phyloP scores from a whole-genome alignment of 2,329 filamentous ascomycete genomes.

The Penicillium sp. region DNA sequence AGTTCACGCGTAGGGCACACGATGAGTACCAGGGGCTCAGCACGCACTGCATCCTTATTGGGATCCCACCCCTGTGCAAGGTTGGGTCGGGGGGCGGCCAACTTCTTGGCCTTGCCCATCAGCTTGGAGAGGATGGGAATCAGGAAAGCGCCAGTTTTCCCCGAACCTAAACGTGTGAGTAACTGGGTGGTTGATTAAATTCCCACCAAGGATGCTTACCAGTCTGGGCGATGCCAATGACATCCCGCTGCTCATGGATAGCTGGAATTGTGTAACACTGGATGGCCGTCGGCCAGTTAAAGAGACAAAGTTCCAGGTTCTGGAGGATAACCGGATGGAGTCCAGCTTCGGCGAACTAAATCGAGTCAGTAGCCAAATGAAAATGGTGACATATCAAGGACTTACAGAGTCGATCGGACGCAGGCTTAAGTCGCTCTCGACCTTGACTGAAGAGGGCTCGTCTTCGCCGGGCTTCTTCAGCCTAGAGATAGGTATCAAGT shows the following conservation, averaged over 20 bases:
- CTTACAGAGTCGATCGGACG: slow-evolving; percentile 14
- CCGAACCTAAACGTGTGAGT: slow-evolving; percentile 68
- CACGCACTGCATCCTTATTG: slow-evolving; percentile 59
- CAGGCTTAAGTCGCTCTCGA: slow-evolving; percentile 17
- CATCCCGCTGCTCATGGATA: slow-evolving; percentile 72
- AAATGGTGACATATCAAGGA: background rate
- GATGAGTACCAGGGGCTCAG: slow-evolving; percentile 85
- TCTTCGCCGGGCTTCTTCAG: slow-evolving; percentile 9
- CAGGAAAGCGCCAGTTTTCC: slow-evolving; percentile 92
- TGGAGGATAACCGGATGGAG: slow-evolving; percentile 80
- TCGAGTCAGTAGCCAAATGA: slow-evolving; percentile 7
- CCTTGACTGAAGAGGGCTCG: background rate
- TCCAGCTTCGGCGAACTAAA: slow-evolving; percentile 73
- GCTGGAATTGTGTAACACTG: slow-evolving; percentile 84
- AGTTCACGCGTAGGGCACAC: slow-evolving; percentile 87
- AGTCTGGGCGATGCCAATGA: slow-evolving; percentile 90
- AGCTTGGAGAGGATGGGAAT: slow-evolving; percentile 85
- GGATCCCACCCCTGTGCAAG: slow-evolving; percentile 56
- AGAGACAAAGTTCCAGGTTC: slow-evolving; percentile 75
- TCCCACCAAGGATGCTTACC: slow-evolving; percentile 57
- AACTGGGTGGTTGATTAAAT: background rate
- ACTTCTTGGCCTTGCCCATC: slow-evolving; percentile 93
- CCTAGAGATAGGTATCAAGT: slow-evolving; percentile 2
- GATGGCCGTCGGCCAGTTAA: slow-evolving; percentile 76
- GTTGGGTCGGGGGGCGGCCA: slow-evolving; percentile 74